A percentile compares a stretch with the other conserved stretches of the same genome.
phyloP scores from a whole-genome alignment of 805 yeast species.

The Osmozyma mogii region DNA sequence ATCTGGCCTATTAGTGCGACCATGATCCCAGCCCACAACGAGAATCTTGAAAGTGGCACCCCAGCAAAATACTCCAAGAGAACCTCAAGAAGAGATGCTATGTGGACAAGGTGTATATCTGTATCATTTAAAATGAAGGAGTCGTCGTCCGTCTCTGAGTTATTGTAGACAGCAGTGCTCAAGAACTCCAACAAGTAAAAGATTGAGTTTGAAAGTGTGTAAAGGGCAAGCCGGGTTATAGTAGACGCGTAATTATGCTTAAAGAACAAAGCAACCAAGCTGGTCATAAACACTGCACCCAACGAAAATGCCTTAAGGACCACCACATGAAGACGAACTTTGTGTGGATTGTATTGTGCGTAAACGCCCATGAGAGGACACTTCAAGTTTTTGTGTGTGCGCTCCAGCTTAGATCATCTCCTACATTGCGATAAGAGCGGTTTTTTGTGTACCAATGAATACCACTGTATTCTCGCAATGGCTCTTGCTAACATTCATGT shows the following conservation, averaged over 20 bases:
- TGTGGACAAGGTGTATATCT: constrained; percentile 20
- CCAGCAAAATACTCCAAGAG: no score
- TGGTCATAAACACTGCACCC: constrained; percentile 18
- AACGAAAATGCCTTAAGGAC: constrained; percentile 25
- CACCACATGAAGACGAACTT: constrained; percentile 23
- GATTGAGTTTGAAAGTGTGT: constrained; percentile 10
- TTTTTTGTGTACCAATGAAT: no score
- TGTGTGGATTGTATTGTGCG: constrained; percentile 17
- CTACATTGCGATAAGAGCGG: no score
- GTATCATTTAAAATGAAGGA: constrained; percentile 33
- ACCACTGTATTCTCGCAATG: no score
- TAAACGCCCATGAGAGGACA: background rate
- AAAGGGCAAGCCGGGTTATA: constrained; percentile 5
- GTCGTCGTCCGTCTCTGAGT: constrained; percentile 55
- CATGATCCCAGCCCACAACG: constrained; percentile 46
- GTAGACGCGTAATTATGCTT: constrained; percentile 1
- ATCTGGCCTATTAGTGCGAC: constrained; percentile 55
- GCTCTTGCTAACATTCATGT: no score
- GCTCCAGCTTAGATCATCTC: no score
- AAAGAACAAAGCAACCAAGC: constrained; percentile 1
- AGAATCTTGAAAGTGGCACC: no score
- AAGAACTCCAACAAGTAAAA: constrained; percentile 83
- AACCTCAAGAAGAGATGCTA: no score
- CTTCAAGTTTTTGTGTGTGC: background rate
- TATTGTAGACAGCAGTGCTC: constrained; percentile 70